phyloP scores from a whole-genome alignment of 176 grass and related monocot genomes.

The Avena eriantha region DNA sequence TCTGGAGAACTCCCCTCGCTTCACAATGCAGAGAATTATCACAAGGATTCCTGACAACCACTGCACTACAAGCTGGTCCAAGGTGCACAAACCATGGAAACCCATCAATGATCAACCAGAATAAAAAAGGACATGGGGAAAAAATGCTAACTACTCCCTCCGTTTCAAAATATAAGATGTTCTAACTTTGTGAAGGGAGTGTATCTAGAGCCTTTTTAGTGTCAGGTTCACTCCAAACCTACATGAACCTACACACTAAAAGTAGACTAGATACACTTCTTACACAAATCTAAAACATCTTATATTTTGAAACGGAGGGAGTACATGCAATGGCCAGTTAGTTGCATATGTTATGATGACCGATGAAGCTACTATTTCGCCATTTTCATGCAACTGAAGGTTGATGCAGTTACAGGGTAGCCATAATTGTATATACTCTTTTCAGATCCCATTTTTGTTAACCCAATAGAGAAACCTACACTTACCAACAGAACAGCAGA shows the following conservation, averaged over 20 bases:
- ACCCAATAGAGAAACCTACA: neutral
- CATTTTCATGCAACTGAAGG: slow-evolving; percentile 6
- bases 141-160: slow-evolving; percentile 55
- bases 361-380: neutral
- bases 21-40: slow-evolving; percentile 84
- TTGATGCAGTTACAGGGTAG: neutral
- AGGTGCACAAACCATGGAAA: slow-evolving; percentile 74
- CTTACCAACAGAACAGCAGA: slow-evolving; percentile 86
- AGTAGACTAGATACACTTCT: no score
- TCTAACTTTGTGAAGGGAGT: no score
- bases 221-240: no score
- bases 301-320: no score
- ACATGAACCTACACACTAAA: no score
- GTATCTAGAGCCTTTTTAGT: no score
- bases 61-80: slow-evolving; percentile 94
- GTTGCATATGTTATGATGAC: slow-evolving; percentile 25
- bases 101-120: slow-evolving; percentile 76
- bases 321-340: slow-evolving; percentile 39
- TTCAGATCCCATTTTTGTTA: neutral
- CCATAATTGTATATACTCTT: neutral
- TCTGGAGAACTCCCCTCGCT: slow-evolving; percentile 71
- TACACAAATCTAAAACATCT: no score
- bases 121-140: slow-evolving; percentile 57
- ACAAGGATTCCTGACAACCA: slow-evolving; percentile 79
- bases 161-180: no score